Evolutionary conservation across 345 rosid genomes (phyloP).

Genomic region (Cardamine resedifolia): DNA sequence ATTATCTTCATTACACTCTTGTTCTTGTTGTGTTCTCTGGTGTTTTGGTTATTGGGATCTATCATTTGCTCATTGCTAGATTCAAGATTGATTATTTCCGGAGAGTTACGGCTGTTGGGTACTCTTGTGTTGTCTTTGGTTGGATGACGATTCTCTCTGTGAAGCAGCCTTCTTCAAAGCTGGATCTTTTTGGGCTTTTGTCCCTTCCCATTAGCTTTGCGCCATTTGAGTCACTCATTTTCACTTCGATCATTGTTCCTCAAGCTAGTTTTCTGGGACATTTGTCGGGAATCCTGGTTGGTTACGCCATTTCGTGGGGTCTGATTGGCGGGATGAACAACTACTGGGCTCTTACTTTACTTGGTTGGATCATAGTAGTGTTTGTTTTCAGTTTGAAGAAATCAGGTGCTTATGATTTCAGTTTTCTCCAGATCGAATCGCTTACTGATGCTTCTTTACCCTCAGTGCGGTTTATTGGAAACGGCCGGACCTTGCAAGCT

Average conservation of each 20-base stretch:
- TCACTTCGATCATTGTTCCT: constrained; percentile 95
- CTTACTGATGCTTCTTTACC: constrained; percentile 85
- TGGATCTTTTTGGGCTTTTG: constrained; percentile 83
- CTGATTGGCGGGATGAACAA: constrained; percentile 92
- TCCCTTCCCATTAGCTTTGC: constrained; percentile 98
- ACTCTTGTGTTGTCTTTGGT: constrained; percentile 97
- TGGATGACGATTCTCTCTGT: constrained; percentile 98
- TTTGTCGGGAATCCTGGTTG: constrained; percentile 86
- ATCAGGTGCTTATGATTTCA: constrained; percentile 81
- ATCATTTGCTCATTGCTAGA: constrained; percentile 67
- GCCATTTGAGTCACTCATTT: constrained; percentile 88
- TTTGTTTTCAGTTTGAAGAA: constrained; percentile 85
- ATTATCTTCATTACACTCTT: constrained; percentile 89
- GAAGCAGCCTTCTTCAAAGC: constrained; percentile 93
- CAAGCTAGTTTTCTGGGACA: constrained; percentile 98
- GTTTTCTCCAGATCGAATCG: constrained; percentile 83
- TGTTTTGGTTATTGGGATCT: constrained; percentile 68
- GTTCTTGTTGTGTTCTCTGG: constrained; percentile 79
- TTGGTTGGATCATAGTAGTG: constrained; percentile 74
- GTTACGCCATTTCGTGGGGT: constrained; percentile 95
- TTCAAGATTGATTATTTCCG: constrained; percentile 84
- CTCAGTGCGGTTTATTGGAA: constrained; percentile 75
- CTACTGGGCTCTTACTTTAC: constrained; percentile 88
- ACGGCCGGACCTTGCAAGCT: constrained; percentile 77
- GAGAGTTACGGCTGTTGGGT: constrained; percentile 95